These are phyloP conservation scores for Diaporthe sp. DNA, from an alignment of 2,329 filamentous ascomycete species.

Conservation along the genomic window DNA sequence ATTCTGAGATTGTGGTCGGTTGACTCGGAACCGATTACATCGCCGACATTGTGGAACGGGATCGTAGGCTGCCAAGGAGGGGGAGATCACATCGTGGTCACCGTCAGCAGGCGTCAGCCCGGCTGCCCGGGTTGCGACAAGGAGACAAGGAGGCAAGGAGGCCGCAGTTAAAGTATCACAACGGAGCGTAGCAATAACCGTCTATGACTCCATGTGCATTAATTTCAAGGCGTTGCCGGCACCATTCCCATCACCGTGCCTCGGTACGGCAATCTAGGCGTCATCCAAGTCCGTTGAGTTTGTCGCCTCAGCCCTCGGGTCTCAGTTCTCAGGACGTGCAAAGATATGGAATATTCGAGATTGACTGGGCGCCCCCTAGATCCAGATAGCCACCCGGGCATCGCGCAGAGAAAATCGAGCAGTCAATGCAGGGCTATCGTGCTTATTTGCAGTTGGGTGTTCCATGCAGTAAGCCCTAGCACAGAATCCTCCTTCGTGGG, in stretches of 20 bases:
- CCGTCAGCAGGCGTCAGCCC: background rate
- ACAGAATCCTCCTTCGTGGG: background rate
- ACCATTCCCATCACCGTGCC: background rate
- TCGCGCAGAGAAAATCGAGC: background rate
- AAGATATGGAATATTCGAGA: constrained; percentile 15
- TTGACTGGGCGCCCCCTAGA: background rate
- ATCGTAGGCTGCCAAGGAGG: background rate
- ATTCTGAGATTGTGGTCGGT: background rate
- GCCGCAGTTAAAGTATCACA: background rate
- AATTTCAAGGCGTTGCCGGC: background rate
- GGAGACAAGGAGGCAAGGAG: background rate
- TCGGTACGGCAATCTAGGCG: constrained; percentile 15
- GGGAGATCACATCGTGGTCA: background rate
- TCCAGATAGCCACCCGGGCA: background rate
- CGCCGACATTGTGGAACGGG: constrained; percentile 14
- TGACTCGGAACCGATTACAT: constrained; percentile 23
- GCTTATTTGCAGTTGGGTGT: constrained; percentile 11
- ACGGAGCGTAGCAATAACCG: background rate
- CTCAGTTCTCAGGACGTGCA: background rate
- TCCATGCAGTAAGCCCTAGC: constrained; percentile 20
- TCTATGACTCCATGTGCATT: constrained; percentile 18
- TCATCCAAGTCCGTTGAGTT: constrained; percentile 13
- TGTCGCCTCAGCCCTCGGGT: constrained; percentile 5
- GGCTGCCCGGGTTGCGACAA: background rate
- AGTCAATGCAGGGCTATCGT: background rate